Base-by-base conservation (phyloP, 805 yeast genomes). In the Starmerella lactis-condensi region DNA sequence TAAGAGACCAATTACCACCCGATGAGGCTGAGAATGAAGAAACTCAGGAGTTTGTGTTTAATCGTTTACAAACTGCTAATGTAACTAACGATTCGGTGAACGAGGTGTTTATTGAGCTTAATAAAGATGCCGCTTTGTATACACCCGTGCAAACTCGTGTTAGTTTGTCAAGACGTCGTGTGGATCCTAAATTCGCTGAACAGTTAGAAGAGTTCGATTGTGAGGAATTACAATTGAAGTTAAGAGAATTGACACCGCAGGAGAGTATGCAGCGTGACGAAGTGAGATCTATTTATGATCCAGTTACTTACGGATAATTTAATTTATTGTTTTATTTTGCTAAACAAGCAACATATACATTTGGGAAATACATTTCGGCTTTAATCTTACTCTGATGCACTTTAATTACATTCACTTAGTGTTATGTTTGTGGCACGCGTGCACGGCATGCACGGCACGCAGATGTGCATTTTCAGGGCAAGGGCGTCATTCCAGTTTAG, bases 151-250 rank as follows among this genome's bases (percentile, higher is more conserved):
- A 66, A 10, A 81, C 83, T 22, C 71, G 74, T 43, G 64, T 79
- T 26, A 89, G 75, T 42, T 67, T 89, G 49, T 81, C 77, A 58
- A 75, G 85, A 50, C 72, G 92, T 51, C 70, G 94, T 53, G 69
- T 81, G 10, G 73, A 69, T 23, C 61, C 69, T 28, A 65, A 42
- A 34, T 31, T 51, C 39, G 45, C 42, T 60, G 65, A 68, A 21
- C 64, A 65, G 31, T 61, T 72, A 34, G 62, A 63, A 34, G 70
- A 64, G 20, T 56, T 65, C 33, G 69, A 76, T 16, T 54, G 65
- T 38, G 85, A 73, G 48, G 66, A 62, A 26, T 60, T 79, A 29
- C 67, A 72, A 32, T 58, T 74, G 39, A 59, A 62, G 29, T 54
- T 79, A 33, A 65, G 85, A 49, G 83, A 76, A 44, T 75, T 83